Conservation (phyloP, 768 basidiomycete species). For the Cystofilobasidium macerans region DNA sequence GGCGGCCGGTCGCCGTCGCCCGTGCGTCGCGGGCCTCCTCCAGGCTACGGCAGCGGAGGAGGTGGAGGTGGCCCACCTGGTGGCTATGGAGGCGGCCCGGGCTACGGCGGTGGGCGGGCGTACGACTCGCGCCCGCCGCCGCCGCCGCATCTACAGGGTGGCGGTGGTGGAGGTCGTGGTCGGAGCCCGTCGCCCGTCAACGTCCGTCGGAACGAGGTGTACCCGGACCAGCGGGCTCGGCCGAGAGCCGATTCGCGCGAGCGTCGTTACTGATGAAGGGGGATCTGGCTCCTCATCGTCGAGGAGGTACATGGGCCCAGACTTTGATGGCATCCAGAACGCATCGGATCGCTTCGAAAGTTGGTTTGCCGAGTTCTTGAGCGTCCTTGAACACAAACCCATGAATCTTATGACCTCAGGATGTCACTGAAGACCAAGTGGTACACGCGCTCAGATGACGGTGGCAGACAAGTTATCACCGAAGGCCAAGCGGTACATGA, state of each 20-base stretch:
- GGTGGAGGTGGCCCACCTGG: conserved; percentile 4
- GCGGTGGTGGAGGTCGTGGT: not conserved
- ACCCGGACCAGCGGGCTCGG: not conserved
- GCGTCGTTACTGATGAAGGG: conserved; percentile 1
- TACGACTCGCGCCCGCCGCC: conserved; percentile 27
- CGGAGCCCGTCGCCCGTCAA: not conserved
- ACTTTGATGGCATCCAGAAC: too few species aligned
- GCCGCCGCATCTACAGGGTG: conserved; percentile 26
- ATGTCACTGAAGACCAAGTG: too few species aligned
- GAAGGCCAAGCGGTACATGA: too few species aligned
- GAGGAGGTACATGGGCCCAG: too few species aligned
- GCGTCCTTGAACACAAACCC: too few species aligned
- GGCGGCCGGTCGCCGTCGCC: not conserved
- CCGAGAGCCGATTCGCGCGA: not conserved
- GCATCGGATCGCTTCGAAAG: too few species aligned
- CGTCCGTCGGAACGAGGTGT: not conserved
- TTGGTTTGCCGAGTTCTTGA: too few species aligned
- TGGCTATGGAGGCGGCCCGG: too few species aligned
- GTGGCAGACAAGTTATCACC: too few species aligned
- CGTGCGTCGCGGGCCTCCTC: conserved; percentile 12
- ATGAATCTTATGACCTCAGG: too few species aligned
- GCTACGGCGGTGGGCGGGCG: not conserved
- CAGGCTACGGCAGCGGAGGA: not conserved
- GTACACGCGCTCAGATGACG: too few species aligned
- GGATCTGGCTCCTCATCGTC: too few species aligned